Evolutionary conservation across 1,139 yeast species (phyloP).

Genomic region (Geotrichum klebahnii): DNA sequence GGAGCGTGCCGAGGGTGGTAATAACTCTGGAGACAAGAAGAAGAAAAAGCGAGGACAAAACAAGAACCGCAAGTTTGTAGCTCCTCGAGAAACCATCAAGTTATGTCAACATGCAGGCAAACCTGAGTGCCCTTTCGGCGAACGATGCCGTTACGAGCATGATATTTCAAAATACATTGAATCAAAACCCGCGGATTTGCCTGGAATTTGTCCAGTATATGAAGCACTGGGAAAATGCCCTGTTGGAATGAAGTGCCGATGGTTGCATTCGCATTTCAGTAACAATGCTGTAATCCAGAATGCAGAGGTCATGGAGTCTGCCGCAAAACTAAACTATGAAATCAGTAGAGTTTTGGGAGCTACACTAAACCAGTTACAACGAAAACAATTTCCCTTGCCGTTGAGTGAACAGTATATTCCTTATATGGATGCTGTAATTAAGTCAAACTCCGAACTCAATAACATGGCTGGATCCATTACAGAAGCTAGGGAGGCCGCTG

Average conservation of each 20-base stretch:
- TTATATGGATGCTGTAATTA: constrained; percentile 52
- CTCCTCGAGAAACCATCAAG: constrained; percentile 59
- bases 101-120: constrained; percentile 48
- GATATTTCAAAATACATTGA: constrained; percentile 60
- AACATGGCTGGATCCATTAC: constrained; percentile 10
- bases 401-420: constrained; percentile 53
- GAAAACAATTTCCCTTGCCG: constrained; percentile 56
- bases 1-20: constrained; percentile 42
- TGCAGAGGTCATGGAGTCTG: constrained; percentile 38
- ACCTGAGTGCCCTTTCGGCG: constrained; percentile 62
- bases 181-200: constrained; percentile 66
- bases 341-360: constrained; percentile 58
- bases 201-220: constrained; percentile 78
- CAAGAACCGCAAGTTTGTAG: constrained; percentile 76
- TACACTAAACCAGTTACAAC: constrained; percentile 55
- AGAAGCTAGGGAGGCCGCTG: constrained; percentile 3
- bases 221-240: constrained; percentile 85
- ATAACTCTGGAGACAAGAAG: constrained; percentile 46
- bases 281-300: constrained; percentile 27
- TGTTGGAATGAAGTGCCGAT: constrained; percentile 85
- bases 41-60: constrained; percentile 71
- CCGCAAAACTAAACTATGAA: constrained; percentile 55
- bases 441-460: constrained; percentile 27
- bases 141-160: constrained; percentile 72
- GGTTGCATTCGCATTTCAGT: constrained; percentile 72